Evolutionary conservation across 148 eudicot species (phyloP).

Genomic region (Simmondsia chinensis): DNA sequence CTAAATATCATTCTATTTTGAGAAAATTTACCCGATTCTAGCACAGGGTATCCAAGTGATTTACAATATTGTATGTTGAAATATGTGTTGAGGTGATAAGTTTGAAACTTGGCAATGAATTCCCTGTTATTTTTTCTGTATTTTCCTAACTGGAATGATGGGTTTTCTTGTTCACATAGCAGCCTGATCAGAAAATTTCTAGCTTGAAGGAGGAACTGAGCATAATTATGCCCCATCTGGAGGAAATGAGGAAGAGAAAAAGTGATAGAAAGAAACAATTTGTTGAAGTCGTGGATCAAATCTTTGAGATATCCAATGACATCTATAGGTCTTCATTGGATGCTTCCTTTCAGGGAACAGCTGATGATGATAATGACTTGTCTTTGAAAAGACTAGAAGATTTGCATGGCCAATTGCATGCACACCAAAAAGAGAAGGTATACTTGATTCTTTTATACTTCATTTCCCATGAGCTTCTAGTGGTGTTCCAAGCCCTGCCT

Average conservation of each 20-base stretch:
- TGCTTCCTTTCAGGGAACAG: constrained; percentile 2
- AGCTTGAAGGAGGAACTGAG: constrained; percentile 59
- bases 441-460: not conserved
- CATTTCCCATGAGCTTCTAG: no score
- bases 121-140: no score
- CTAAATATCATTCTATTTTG: no score
- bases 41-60: no score
- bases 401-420: constrained; percentile 31
- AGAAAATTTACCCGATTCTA: no score
- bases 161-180: no score
- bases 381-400: constrained; percentile 58
- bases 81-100: no score
- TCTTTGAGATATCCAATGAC: constrained; percentile 44
- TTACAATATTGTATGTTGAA: no score
- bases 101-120: no score
- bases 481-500: no score
- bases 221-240: constrained; percentile 38
- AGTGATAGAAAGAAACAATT: constrained; percentile 50
- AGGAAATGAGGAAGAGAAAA: constrained; percentile 58
- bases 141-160: no score
- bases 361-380: constrained; percentile 48
- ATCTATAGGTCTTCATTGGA: constrained; percentile 25
- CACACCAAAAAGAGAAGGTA: constrained; percentile 73
- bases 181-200: constrained; percentile 32
- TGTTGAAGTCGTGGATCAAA: constrained; percentile 51